Evolutionary conservation across 1,284 basidiomycete species (phyloP), one percentile per base, ranked within the genome.

Genomic region (Sparassis latifolia): DNA sequence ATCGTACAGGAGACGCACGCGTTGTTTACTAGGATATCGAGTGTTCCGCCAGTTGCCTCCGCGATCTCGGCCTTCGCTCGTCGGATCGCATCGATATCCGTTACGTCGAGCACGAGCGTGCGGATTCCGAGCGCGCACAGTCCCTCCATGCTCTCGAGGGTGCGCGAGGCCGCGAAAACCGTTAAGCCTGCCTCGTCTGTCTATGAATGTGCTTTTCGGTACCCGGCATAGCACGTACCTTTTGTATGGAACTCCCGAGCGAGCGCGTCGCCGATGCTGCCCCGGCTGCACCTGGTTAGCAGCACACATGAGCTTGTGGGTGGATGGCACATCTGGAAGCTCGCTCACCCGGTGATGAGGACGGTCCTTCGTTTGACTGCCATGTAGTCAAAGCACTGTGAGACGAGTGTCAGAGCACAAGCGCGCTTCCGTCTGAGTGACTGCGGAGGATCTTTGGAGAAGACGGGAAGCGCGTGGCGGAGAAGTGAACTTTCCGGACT

Each of bases 151-250:
- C 60, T 54, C n/a, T 57, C 56, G 4, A 57, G 33, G 12, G 49
- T 52, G 10, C 67, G 63, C 5, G 67, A 56, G 4, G 66, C 68
- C 2, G 67, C 67, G 38, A 69, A 58, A 10, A 69, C 67, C 3
- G 56, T 62, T 10, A 58, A 51, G 29, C 67, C 67, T 66, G 41
- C 33, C 1, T 30, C 31, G 41, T 7, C 29, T 33, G n/a, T 45
- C 7, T 33, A 33, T 12, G 5, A 20, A 35, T 33, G 4, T 7
- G n/a, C 10, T 10, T 12, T 12, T 9, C 5, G n/a, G 5, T 5
- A n/a, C 4, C 20, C 10, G 10, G 30, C n/a, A 7, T 39, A 29
- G 10, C 33, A 40, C 38, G 42, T 49, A 62, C 64, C 64, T 57
- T 54, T 49, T 3, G 38, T 20, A 31, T 61, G 54, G 48, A 58